Evolutionary conservation across 768 basidiomycete species (phyloP).

Genomic region (Lentinula boryana): DNA sequence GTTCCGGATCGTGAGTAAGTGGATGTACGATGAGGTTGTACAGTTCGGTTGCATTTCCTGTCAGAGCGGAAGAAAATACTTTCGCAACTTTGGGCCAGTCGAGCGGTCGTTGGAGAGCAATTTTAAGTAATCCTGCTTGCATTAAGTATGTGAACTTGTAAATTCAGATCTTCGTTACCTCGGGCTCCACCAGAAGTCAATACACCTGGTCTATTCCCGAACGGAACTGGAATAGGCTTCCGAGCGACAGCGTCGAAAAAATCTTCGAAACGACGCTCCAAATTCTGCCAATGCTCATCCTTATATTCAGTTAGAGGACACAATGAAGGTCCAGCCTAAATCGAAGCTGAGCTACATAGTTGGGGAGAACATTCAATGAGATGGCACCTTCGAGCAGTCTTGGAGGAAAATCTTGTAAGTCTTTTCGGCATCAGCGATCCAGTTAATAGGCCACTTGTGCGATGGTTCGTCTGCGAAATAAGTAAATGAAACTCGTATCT

Average conservation of each 20-base stretch:
- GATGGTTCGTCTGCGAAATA: conserved; percentile 14
- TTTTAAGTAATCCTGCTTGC: conserved; percentile 9
- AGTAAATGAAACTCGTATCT: background rate
- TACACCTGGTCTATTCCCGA: conserved; percentile 11
- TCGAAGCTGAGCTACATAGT: background rate
- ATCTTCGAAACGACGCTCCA: conserved; percentile 11
- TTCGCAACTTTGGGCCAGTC: conserved; percentile 12
- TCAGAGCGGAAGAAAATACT: conserved; percentile 11
- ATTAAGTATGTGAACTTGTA: background rate
- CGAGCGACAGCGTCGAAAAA: conserved; percentile 17
- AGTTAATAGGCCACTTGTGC: conserved; percentile 18
- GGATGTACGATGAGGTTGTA: conserved; percentile 9
- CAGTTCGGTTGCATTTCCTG: conserved; percentile 17
- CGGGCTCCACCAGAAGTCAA: conserved; percentile 19
- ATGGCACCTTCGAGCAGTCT: conserved; percentile 10
- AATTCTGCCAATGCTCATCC: conserved; percentile 8
- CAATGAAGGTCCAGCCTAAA: conserved; percentile 13
- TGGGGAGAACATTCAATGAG: background rate
- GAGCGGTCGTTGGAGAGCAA: conserved; percentile 12
- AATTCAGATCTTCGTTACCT: background rate
- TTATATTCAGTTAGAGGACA: conserved; percentile 14
- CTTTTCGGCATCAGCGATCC: conserved; percentile 15
- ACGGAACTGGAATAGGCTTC: conserved; percentile 13
- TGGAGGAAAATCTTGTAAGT: conserved; percentile 16
- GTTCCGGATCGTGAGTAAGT: background rate